Base-by-base conservation (phyloP, 345 rosid genomes). In the Cochlearia excelsa region DNA sequence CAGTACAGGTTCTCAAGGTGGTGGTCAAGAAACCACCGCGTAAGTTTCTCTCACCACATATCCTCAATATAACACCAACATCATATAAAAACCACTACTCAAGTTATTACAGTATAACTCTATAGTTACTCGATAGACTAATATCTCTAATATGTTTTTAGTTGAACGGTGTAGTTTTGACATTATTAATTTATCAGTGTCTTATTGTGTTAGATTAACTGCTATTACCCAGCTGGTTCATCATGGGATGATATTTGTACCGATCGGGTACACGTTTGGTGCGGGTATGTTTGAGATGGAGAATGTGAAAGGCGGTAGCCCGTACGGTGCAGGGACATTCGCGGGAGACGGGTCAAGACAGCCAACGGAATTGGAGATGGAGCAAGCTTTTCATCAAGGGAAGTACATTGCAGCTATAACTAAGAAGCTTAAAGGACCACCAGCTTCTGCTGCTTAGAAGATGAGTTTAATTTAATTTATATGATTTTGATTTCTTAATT, bases 271-370 rank as follows among this genome's bases (percentile, higher is more conserved):
- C 84, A 90, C 95, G 30, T 87, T 90, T 48, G 95, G 95, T 27
- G 95, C 95, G 3, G 93, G 97, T 46, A 90, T 90, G 97, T 85
- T 87, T 16, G 97, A 87, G 85, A 85, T 90, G 97, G 90, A 87
- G 73, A 46, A 74, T 5, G 84, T 91, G 71, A 91, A 86, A 75
- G 96, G 98, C 10, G 98, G 98, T 43, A 91, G 86, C 59, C 98
- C 98, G 28, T 88, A 91, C 1, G 96, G 96, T 1, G 90, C 96
- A 0, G 96, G 96, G 55, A 91, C 98, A 46, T 86, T 3, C 31
- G 95, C 98, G 0, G 98, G 95, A 33, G 96, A 88, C 33, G 96
- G 96, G 48, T 80, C 95, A 0, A 86, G 95, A 57, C 80, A 80
- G 79, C 98, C 96, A 30, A 45, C 92, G 5, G 80, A 86, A 28